Base-by-base conservation (phyloP, 148 eudicot genomes). In the Heliosperma pusillum region DNA sequence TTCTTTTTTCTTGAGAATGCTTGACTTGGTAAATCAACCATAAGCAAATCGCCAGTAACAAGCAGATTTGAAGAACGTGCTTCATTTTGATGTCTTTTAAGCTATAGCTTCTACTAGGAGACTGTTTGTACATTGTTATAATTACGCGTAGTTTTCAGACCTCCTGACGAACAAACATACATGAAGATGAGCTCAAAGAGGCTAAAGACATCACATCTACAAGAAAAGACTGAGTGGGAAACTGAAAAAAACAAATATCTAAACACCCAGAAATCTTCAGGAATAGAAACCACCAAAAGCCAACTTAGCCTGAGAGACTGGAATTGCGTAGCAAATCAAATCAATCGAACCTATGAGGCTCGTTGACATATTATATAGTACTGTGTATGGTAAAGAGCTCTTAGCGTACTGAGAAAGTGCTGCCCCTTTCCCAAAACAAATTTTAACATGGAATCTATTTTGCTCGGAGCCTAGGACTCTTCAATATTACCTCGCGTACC, bases 11-110 rank as follows among this genome's bases (percentile, higher is more conserved):
- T 71, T 83, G 91, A 61, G 98, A 94, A 82, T 83, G 96, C 85
- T 89, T 95, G 78, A 95, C 89, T 88, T 95, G 98, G 83, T 89
- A 92, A 66, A 92, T 58, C 71, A 95, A 82, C 98, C 98, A 95
- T 71, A 90, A 82, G 87, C 91, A 89, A 82, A 92, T 83, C 70
- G 87, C 91, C 82, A 95, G 72, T 75, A 95, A 82, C 78, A 95
- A 80, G 79, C 92, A 89, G 17, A 90, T 79, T 82, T 90, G 97
- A 55, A 95, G 79, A 50, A 85, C 82, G 76, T 86, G 88, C 86
- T 86, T 95, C 61, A 81, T 81, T 82, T 87, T 95, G 78, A 92
- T 22, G 53, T 91, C 88, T 75, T 78, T 92, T 22, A 93, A 88
- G 72, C 92, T 90, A 71, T 84, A 80, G 80, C 74, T 86, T 81